These are phyloP conservation scores for Dothideomycetidae sp. DNA, from an alignment of 2,329 filamentous ascomycete genomes.

Conservation along the genomic window DNA sequence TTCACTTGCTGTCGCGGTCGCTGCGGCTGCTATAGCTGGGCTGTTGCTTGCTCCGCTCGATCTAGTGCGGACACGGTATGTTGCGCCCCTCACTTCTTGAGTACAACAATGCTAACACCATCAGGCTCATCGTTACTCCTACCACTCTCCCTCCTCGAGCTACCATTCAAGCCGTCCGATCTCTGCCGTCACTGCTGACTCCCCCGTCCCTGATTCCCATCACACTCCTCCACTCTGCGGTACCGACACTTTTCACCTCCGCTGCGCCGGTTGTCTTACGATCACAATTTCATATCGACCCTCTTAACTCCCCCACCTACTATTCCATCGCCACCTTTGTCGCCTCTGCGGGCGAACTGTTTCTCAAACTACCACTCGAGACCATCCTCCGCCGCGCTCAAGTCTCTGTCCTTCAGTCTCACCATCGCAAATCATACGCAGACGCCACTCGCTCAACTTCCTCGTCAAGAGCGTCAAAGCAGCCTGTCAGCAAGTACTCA, in stretches of 20 bases:
- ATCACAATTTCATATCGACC: constrained; percentile 71
- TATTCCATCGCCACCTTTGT: constrained; percentile 76
- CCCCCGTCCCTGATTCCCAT: constrained; percentile 55
- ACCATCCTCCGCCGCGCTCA: constrained; percentile 84
- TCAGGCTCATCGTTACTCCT: constrained; percentile 61
- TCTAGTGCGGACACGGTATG: constrained; percentile 60
- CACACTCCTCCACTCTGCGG: constrained; percentile 72
- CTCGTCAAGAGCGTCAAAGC: constrained; percentile 1
- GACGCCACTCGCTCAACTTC: constrained; percentile 36
- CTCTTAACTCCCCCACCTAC: constrained; percentile 61
- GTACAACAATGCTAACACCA: constrained; percentile 10
- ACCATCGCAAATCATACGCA: constrained; percentile 19
- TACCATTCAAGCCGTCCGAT: constrained; percentile 61
- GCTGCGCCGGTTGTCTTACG: constrained; percentile 76
- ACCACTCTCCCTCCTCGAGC: constrained; percentile 60
- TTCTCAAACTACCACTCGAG: constrained; percentile 79
- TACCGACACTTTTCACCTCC: constrained; percentile 70
- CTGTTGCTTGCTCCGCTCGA: constrained; percentile 77
- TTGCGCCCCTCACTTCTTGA: neutral
- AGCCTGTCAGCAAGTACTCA: constrained; percentile 16
- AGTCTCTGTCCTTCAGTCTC: constrained; percentile 48
- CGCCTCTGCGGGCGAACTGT: constrained; percentile 64
- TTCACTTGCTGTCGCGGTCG: constrained; percentile 58
- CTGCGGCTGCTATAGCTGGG: constrained; percentile 55
- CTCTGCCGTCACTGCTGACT: constrained; percentile 57